These are phyloP conservation scores for Prunus armeniaca DNA, from an alignment of 306 rosid species.

Conservation along the genomic window DNA sequence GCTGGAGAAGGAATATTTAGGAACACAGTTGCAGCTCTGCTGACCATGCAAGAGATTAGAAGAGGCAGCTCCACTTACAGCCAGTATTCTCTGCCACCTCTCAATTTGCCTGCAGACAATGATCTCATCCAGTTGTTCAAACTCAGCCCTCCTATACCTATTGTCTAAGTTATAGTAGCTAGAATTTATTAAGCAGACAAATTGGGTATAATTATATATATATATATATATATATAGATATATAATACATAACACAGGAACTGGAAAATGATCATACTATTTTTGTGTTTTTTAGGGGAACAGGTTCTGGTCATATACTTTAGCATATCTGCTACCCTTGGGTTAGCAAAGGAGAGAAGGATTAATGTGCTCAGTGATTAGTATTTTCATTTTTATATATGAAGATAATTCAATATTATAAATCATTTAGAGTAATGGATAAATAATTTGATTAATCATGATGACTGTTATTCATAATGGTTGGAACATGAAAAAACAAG, in stretches of 20 bases:
- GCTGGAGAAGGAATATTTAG: slow-evolving; percentile 72
- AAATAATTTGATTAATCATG: too few relatives aligned
- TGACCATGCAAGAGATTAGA: slow-evolving; percentile 76
- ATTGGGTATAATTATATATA: not conserved
- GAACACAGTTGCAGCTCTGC: slow-evolving; percentile 79
- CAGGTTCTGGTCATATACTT: not conserved
- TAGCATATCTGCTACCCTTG: not conserved
- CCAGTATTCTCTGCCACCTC: slow-evolving; percentile 83
- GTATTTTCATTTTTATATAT: too few relatives aligned
- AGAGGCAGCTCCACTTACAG: slow-evolving; percentile 77
- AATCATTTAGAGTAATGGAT: too few relatives aligned
- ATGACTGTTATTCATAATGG: too few relatives aligned
- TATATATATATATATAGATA: too few relatives aligned
- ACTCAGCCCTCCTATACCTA: slow-evolving; percentile 64
- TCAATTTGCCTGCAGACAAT: slow-evolving; percentile 54
- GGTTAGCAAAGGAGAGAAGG: too few relatives aligned
- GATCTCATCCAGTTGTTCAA: slow-evolving; percentile 56
- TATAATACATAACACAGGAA: not conserved
- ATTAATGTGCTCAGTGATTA: too few relatives aligned
- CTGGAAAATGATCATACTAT: not conserved
- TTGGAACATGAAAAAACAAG: too few relatives aligned
- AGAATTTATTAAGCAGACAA: slow-evolving; percentile 1
- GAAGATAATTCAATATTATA: too few relatives aligned
- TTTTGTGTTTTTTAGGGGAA: not conserved
- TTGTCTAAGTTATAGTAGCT: slow-evolving; percentile 27